Evolutionary conservation across 441 rosid genomes (phyloP), one percentile per base, ranked within the genome.

Genomic region (Gossypium trilobum): DNA sequence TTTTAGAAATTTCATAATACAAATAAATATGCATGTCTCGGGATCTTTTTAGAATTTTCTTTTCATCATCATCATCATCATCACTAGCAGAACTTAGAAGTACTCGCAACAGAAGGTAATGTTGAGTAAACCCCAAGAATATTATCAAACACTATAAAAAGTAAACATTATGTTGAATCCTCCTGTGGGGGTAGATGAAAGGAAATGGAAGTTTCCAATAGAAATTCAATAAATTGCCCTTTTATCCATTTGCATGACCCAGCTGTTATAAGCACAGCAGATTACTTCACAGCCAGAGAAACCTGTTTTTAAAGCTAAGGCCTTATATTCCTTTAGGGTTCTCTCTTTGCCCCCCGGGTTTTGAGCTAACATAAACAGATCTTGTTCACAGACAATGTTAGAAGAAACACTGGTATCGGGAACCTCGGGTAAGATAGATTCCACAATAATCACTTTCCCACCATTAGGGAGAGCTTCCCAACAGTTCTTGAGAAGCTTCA

Each of bases 281-380:
- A 77, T 61, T 22, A 81, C 55, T 69, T 79, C 56, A 25, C 70
- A 73, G 0, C 79, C 77, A 0, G 71, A 64, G 56, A 81, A 85
- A 16, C 83, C 83, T 1, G 81, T 65, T 16, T 0, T 66, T 59
- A 68, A 64, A 0, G 85, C 85, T 50, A 85, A 68, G 8, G 76
- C 75, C 54, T 83, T 80, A 33, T 75, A 85, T 72, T 83, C 85
- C 25, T 77, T 39, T 44, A 59, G 58, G 0, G 81, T 78, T 33
- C 83, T 71, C 54, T 81, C 88, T 73, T 78, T 85, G 2, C 80
- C 85, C 14, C 80, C 81, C 0, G 77, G 75, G 25, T 2, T 72
- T 67, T 79, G 77, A 74, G 83, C 82, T 58, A 82, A 57, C 88
- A 83, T 82, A n/a, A 79, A 16, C 2, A 82, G 75, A 73, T 79